A percentile compares a stretch with the other conserved stretches of the same genome.
Conservation (phyloP, 169 alveolate genomes). For the Perkinsus chesapeaki region DNA sequence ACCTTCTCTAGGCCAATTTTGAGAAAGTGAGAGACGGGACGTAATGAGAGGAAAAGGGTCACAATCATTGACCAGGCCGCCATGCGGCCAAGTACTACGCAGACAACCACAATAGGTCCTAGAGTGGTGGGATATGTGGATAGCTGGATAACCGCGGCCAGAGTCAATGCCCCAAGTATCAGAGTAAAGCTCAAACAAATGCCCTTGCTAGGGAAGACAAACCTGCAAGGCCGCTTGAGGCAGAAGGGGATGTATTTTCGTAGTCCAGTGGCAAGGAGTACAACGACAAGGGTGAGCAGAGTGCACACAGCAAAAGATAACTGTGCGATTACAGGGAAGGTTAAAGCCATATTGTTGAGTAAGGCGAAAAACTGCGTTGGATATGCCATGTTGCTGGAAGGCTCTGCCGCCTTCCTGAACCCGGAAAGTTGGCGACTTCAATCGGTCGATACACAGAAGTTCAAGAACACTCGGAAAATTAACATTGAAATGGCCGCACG, state of each 20-base stretch:
- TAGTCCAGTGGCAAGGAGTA: background rate
- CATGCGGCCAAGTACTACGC: background rate
- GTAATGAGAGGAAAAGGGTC: background rate
- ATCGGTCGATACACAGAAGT: too few relatives aligned
- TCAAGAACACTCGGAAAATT: too few relatives aligned
- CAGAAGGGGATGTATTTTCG: background rate
- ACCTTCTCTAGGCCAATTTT: background rate
- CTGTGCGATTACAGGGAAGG: background rate
- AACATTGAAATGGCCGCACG: too few relatives aligned
- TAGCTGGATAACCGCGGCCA: background rate
- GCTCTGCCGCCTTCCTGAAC: too few relatives aligned
- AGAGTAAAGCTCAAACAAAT: background rate
- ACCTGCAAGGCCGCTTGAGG: background rate
- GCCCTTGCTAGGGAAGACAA: background rate
- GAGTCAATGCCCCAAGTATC: background rate
- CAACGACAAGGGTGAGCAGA: background rate
- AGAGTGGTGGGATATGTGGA: background rate
- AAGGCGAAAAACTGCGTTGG: too few relatives aligned
- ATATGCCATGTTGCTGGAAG: too few relatives aligned
- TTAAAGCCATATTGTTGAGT: background rate
- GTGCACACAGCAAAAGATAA: background rate
- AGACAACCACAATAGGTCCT: background rate
- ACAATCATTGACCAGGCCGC: background rate
- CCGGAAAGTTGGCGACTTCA: too few relatives aligned
- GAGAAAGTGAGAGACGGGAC: background rate